Evolutionary conservation across 1,139 yeast species (phyloP).

Genomic region (Geotrichum klebahnii): DNA sequence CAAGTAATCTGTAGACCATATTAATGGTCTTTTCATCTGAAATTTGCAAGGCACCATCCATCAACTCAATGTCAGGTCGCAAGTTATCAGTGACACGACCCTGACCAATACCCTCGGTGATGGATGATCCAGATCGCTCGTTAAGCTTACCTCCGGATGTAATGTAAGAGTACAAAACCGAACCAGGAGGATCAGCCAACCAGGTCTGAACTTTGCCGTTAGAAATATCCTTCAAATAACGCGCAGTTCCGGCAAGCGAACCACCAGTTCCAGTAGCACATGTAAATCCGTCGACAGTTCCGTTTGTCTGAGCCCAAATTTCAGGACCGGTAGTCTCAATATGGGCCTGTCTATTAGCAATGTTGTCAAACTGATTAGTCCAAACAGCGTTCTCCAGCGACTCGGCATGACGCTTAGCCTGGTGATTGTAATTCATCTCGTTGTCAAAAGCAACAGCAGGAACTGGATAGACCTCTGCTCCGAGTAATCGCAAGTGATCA

Average conservation of each 20-base stretch:
- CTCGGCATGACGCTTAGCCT: conserved; percentile 81
- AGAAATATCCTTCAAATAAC: conserved; percentile 66
- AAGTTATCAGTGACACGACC: conserved; percentile 85
- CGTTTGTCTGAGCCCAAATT: conserved; percentile 80
- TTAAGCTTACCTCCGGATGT: conserved; percentile 58
- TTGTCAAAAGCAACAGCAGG: conserved; percentile 80
- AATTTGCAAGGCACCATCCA: conserved; percentile 68
- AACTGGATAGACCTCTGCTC: conserved; percentile 87
- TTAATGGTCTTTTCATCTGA: conserved; percentile 70
- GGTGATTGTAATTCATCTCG: conserved; percentile 79
- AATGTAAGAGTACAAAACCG: conserved; percentile 74
- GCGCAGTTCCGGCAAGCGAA: conserved; percentile 77
- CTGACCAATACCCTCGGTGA: conserved; percentile 95
- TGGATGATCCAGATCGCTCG: conserved; percentile 71
- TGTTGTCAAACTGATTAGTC: conserved; percentile 88
- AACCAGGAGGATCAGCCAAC: conserved; percentile 92
- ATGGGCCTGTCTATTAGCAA: conserved; percentile 84
- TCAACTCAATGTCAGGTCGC: conserved; percentile 64
- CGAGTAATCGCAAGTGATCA: conserved; percentile 64
- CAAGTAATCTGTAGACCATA: conserved; percentile 76
- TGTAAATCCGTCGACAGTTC: conserved; percentile 78
- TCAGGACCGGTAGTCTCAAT: conserved; percentile 91
- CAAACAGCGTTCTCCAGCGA: conserved; percentile 70
- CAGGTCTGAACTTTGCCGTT: conserved; percentile 55
- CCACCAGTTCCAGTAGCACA: conserved; percentile 93